Conservation (phyloP, 495 filamentous ascomycete species). For the Penicillium canescens region DNA sequence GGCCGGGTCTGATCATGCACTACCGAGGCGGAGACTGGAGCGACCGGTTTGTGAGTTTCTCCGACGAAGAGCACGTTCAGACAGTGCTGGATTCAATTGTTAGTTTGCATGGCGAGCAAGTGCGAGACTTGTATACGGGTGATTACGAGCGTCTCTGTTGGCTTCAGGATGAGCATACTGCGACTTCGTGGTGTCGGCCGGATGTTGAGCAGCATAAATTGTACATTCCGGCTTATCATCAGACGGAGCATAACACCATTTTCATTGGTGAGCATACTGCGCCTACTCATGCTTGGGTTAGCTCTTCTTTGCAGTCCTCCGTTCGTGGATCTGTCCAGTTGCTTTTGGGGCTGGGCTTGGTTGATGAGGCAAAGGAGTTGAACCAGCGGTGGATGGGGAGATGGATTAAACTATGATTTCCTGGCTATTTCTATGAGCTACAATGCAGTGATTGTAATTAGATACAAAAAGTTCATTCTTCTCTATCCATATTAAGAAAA, state of each 20-base stretch:
- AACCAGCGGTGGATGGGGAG: slow-evolving; percentile 66
- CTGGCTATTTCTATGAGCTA: not conserved
- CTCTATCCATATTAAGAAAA: no score
- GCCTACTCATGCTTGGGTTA: slow-evolving; percentile 70
- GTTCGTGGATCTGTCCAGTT: slow-evolving; percentile 62
- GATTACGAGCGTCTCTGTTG: slow-evolving; percentile 59
- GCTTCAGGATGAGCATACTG: slow-evolving; percentile 50
- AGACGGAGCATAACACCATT: slow-evolving; percentile 63
- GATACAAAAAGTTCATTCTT: no score
- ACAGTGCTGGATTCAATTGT: slow-evolving; percentile 56
- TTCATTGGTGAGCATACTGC: slow-evolving; percentile 70
- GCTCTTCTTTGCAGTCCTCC: slow-evolving; percentile 59
- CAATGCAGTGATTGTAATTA: not conserved
- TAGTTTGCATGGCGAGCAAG: slow-evolving; percentile 58
- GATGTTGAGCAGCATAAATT: slow-evolving; percentile 59
- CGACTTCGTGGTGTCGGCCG: slow-evolving; percentile 54
- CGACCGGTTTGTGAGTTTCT: slow-evolving; percentile 42
- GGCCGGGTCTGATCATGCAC: slow-evolving; percentile 60
- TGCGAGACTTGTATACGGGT: slow-evolving; percentile 55
- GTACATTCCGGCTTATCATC: slow-evolving; percentile 66
- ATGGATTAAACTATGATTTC: slow-evolving; percentile 43
- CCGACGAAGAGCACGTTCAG: slow-evolving; percentile 54
- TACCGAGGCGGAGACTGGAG: slow-evolving; percentile 51
- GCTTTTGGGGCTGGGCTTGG: slow-evolving; percentile 63
- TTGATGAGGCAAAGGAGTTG: slow-evolving; percentile 65